Evolutionary conservation across 805 yeast species (phyloP), one percentile per base, ranked within the genome.

Genomic region (Debaryomyces hansenii): DNA sequence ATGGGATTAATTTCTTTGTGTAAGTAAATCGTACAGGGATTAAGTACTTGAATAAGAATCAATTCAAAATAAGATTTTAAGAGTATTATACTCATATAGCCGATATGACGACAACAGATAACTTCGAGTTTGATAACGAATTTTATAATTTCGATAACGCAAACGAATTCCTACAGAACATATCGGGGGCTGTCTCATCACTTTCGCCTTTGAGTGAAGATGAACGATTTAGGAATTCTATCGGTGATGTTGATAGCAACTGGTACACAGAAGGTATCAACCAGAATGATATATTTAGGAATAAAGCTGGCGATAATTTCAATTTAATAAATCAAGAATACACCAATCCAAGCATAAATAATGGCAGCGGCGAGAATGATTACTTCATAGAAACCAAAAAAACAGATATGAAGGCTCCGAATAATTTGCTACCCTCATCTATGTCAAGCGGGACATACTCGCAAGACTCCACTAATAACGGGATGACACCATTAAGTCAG

Each of bases 81-180:
- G 27, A 4, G 27, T 24, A 24, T 7, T 24, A 24, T 9, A 7
- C 27, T 24, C 27, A 24, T 3, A 24, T 24, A 18, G 35, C 29
- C 12, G 34, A 3, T 24, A 39, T 39, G 42, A 31, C 27, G 20
- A 28, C 27, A 12, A 9, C 42, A 10, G 29, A 39, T 27, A 27
- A 4, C 12, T 39, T 39, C 27, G 42, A 39, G 21, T 39, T 39
- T 39, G 33, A 39, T 14, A 18, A 18, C 20, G 49, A 44, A 5
- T 52, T 47, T 20, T 59, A 58, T 42, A 58, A 58, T 44, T 67
- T 68, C 47, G 67, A 60, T 16, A 54, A 60, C 32, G 55, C 71
- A 12, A 69, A 67, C 44, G 55, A 43, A 43, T 66, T 68, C 41
- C 53, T 68, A 40, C 60, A 59, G 41, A 53, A 54, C 33, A 57